A percentile compares a stretch with the other conserved stretches of the same genome.
Evolutionary conservation across 495 filamentous ascomycete genomes (phyloP).

Genomic region (Oidiodendron maius): DNA sequence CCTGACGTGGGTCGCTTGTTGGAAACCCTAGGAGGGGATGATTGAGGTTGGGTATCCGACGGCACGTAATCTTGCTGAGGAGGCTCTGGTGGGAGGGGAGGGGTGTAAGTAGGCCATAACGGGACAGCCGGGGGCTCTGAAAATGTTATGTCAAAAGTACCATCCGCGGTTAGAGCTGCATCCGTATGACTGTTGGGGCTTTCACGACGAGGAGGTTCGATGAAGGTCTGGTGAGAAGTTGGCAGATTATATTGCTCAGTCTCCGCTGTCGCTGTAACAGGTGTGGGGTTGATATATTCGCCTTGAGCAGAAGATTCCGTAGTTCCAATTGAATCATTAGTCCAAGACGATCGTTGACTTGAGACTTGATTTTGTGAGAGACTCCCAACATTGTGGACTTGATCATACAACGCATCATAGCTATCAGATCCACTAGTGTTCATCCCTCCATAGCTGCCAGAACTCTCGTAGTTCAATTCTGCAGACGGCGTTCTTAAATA

Average conservation of each 20-base stretch:
- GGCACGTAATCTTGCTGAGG: conserved; percentile 10
- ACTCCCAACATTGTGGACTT: conserved; percentile 20
- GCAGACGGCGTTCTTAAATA: conserved; percentile 16
- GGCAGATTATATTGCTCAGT: conserved; percentile 26
- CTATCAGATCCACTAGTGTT: conserved; percentile 24
- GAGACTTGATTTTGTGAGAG: conserved; percentile 27
- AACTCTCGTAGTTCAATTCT: conserved; percentile 24
- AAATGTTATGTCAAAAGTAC: conserved; percentile 6
- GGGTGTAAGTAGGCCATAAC: conserved; percentile 23
- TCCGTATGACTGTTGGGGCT: conserved; percentile 9
- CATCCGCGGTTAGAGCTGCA: conserved; percentile 12
- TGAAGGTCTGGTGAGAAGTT: no score
- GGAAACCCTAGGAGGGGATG: conserved; percentile 31
- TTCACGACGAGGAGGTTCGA: neutral
- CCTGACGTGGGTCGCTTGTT: conserved; percentile 32
- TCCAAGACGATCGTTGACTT: conserved; percentile 48
- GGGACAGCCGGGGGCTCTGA: conserved; percentile 6
- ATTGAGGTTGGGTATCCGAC: conserved; percentile 13
- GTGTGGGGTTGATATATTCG: neutral
- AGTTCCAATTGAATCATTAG: conserved; percentile 49
- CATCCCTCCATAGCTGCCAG: conserved; percentile 19
- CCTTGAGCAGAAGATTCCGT: conserved; percentile 17
- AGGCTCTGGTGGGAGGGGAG: conserved; percentile 28
- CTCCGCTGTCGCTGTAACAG: neutral
- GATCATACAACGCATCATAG: conserved; percentile 1